Percentiles rank a stretch among this genome's conserved stretches.
phyloP scores from a whole-genome alignment of 192 early-diverging fungal species.

The Nowakowskiella sp. region DNA sequence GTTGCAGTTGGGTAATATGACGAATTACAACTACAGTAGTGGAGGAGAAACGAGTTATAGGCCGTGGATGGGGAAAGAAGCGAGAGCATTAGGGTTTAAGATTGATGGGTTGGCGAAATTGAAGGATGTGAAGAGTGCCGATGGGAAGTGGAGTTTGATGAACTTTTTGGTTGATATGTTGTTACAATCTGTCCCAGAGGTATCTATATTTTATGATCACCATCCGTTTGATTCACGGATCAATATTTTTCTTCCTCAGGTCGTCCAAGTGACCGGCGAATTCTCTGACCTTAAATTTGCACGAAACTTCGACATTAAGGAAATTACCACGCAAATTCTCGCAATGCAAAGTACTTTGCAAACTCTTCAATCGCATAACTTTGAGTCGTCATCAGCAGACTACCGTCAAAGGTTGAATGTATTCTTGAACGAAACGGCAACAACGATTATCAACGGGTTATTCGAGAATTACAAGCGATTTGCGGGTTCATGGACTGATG shows the following conservation, averaged over 20 bases:
- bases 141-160: conserved; percentile 50
- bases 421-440: conserved; percentile 5
- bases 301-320: conserved; percentile 31
- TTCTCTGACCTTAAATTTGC: conserved; percentile 29
- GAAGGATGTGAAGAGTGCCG: conserved; percentile 48
- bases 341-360: conserved; percentile 13
- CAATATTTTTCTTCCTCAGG: conserved; percentile 3
- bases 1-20: conserved; percentile 40
- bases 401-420: conserved; percentile 18
- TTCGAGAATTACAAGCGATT: conserved; percentile 16
- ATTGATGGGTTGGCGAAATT: conserved; percentile 44
- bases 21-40: conserved; percentile 42
- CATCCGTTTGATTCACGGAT: not conserved
- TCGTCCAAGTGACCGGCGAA: conserved; percentile 30
- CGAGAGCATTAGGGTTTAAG: conserved; percentile 44
- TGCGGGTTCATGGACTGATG: conserved; percentile 20
- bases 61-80: conserved; percentile 50
- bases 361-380: conserved; percentile 9
- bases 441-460: conserved; percentile 7
- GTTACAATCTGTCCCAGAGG: conserved; percentile 25
- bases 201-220: conserved; percentile 8
- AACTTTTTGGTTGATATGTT: conserved; percentile 50
- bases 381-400: not conserved
- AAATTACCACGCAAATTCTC: conserved; percentile 19
- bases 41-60: conserved; percentile 27